These are phyloP conservation scores for Trichosporon coremiiforme DNA, from an alignment of 1,284 basidiomycete species.

Conservation along the genomic window DNA sequence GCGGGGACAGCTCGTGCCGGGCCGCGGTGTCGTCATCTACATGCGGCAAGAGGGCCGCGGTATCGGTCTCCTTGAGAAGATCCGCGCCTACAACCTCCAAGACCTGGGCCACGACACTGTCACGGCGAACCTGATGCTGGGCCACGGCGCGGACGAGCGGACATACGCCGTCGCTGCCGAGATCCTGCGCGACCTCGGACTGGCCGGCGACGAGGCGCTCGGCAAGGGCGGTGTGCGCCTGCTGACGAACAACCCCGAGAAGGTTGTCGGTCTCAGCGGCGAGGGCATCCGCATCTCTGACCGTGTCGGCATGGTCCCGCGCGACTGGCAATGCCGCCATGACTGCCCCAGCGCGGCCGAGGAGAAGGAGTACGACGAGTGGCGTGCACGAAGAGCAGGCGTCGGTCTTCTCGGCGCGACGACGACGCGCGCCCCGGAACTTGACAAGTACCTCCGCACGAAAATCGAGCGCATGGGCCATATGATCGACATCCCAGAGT, in stretches of 20 bases:
- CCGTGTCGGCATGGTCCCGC: constrained; percentile 90
- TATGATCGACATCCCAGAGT: constrained; percentile 49
- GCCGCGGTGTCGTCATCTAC: constrained; percentile 93
- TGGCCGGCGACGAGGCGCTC: constrained; percentile 62
- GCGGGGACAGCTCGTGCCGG: constrained; percentile 58
- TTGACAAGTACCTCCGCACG: constrained; percentile 94
- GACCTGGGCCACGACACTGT: constrained; percentile 99
- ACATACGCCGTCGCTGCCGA: constrained; percentile 89
- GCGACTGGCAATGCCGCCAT: constrained; percentile 69
- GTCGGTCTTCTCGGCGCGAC: constrained; percentile 83
- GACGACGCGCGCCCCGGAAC: constrained; percentile 76
- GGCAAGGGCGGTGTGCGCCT: constrained; percentile 71
- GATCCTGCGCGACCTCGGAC: constrained; percentile 83
- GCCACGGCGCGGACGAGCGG: constrained; percentile 90
- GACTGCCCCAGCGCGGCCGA: constrained; percentile 24
- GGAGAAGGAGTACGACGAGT: constrained; percentile 56
- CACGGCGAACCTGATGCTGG: constrained; percentile 92
- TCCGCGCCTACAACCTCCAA: constrained; percentile 96
- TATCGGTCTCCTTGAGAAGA: constrained; percentile 93
- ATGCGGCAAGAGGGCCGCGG: constrained; percentile 97
- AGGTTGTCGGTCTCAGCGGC: constrained; percentile 80
- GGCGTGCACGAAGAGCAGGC: constrained; percentile 63
- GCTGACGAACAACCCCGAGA: constrained; percentile 97
- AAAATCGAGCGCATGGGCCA: constrained; percentile 98
- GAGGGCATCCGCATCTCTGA: constrained; percentile 82